Evolutionary conservation across 2,329 filamentous ascomycete species (phyloP).

Genomic region (Venturia pyrina): DNA sequence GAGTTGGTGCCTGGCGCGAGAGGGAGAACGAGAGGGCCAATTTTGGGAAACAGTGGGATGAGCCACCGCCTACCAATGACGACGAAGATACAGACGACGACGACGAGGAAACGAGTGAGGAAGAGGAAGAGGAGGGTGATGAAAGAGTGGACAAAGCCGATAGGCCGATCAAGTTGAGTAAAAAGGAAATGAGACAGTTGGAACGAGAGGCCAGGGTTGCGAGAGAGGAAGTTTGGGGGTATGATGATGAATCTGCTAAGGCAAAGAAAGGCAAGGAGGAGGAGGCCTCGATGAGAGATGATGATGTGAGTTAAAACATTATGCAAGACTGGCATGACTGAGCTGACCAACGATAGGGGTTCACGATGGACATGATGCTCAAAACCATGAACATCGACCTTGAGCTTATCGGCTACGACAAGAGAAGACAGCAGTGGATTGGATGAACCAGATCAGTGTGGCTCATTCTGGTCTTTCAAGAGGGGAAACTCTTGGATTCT

Average conservation of each 20-base stretch:
- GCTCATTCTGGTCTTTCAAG: not conserved
- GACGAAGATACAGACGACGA: conserved; percentile 17
- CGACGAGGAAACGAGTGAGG: conserved; percentile 14
- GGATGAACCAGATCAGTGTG: conserved; percentile 27
- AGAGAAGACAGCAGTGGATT: conserved; percentile 46
- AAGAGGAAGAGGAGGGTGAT: conserved; percentile 17
- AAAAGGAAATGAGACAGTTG: conserved; percentile 13
- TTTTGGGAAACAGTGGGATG: conserved; percentile 5
- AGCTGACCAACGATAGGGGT: conserved; percentile 35
- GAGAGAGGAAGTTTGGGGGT: conserved; percentile 35
- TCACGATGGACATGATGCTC: conserved; percentile 63
- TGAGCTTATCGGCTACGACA: conserved; percentile 53
- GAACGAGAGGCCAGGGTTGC: conserved; percentile 20
- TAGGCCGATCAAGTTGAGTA: conserved; percentile 17
- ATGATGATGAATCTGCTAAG: conserved; percentile 22
- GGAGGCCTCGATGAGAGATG: conserved; percentile 24
- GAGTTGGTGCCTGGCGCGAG: conserved; percentile 13
- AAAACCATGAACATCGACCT: conserved; percentile 54
- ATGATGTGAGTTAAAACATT: conserved; percentile 26
- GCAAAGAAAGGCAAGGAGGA: conserved; percentile 22
- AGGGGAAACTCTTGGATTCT: not conserved
- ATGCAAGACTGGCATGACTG: conserved; percentile 7
- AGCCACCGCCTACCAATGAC: conserved; percentile 18
- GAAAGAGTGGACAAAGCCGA: conserved; percentile 19
- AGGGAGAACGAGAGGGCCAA: conserved; percentile 10